Percentiles rank a stretch among this genome's conserved stretches.
Conservation (phyloP, 352 stramenopile species). For the Phytopythium vexans region DNA sequence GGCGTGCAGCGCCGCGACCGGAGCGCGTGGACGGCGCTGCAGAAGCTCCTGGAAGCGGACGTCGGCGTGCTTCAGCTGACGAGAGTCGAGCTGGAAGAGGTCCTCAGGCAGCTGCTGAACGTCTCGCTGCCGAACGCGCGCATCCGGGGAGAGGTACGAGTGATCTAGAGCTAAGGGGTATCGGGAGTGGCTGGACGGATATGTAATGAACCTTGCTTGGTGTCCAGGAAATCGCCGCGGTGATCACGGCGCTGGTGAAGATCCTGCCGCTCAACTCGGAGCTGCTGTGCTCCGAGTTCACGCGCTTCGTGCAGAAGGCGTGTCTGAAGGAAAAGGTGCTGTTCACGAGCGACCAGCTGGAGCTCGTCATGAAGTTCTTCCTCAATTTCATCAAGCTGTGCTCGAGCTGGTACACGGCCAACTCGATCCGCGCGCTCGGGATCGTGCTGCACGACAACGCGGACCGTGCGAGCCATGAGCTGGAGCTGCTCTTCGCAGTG, state of each 20-base stretch:
- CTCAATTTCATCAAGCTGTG: conserved; percentile 75
- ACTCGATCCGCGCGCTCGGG: conserved; percentile 64
- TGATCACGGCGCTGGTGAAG: conserved; percentile 53
- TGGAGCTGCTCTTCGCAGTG: conserved; percentile 67
- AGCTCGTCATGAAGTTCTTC: conserved; percentile 67
- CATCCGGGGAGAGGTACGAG: conserved; percentile 52
- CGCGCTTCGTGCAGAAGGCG: conserved; percentile 75
- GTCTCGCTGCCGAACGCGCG: conserved; percentile 59
- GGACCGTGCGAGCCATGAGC: conserved; percentile 52
- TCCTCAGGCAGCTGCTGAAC: conserved; percentile 61
- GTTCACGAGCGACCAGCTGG: conserved; percentile 53
- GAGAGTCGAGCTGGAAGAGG: conserved; percentile 78
- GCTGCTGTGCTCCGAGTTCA: conserved; percentile 75
- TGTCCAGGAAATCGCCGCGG: conserved; percentile 49
- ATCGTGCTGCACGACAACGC: conserved; percentile 79
- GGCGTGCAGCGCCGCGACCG: conserved; percentile 60
- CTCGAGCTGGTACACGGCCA: conserved; percentile 70
- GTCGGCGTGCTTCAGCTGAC: conserved; percentile 52
- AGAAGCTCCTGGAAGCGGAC: conserved; percentile 59
- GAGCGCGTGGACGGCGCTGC: conserved; percentile 54
- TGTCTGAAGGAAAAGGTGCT: conserved; percentile 70
- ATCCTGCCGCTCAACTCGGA: conserved; percentile 67
- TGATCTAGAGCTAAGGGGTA: neutral
- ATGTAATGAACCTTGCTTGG: neutral
- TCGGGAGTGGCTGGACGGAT: neutral